phyloP scores from a whole-genome alignment of 495 filamentous ascomycete species.

The Penicillium silybi region DNA sequence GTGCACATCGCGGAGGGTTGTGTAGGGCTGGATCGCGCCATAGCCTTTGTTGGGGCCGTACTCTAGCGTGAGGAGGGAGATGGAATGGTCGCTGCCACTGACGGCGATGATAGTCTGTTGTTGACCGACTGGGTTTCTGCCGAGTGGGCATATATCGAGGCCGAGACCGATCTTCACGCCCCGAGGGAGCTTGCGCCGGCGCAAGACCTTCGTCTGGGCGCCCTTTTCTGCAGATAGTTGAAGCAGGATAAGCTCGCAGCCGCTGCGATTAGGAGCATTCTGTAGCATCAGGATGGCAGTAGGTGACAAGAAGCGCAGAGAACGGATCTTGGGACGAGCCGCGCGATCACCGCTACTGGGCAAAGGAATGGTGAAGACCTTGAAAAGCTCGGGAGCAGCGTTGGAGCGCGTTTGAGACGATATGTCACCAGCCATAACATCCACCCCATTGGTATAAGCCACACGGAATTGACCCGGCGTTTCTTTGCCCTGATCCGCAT shows the following conservation, averaged over 20 bases:
- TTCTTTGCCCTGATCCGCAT: conserved; percentile 16
- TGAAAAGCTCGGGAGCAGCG: conserved; percentile 50
- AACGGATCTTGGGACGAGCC: conserved; percentile 52
- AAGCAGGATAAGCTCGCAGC: conserved; percentile 69
- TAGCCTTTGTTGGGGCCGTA: conserved; percentile 47
- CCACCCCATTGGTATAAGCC: conserved; percentile 75
- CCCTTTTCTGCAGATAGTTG: conserved; percentile 29
- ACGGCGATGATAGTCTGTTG: conserved; percentile 78
- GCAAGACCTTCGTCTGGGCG: conserved; percentile 38
- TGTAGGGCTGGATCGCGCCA: conserved; percentile 57
- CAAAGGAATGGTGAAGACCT: conserved; percentile 58
- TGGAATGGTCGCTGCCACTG: conserved; percentile 76
- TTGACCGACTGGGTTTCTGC: conserved; percentile 48
- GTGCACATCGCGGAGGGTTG: conserved; percentile 69
- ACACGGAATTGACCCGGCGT: conserved; percentile 56
- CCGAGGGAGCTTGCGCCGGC: conserved; percentile 52
- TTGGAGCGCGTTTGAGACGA: conserved; percentile 38
- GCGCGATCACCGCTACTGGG: conserved; percentile 42
- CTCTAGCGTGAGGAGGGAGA: conserved; percentile 72
- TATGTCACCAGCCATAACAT: conserved; percentile 54
- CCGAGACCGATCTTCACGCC: conserved; percentile 63
- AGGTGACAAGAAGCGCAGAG: conserved; percentile 69
- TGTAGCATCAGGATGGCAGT: conserved; percentile 46
- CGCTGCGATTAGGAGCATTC: conserved; percentile 52
- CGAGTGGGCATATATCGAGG: conserved; percentile 68